Conservation (phyloP, 371 early-diverging fungal species). For the Catenaria anguillulae region DNA sequence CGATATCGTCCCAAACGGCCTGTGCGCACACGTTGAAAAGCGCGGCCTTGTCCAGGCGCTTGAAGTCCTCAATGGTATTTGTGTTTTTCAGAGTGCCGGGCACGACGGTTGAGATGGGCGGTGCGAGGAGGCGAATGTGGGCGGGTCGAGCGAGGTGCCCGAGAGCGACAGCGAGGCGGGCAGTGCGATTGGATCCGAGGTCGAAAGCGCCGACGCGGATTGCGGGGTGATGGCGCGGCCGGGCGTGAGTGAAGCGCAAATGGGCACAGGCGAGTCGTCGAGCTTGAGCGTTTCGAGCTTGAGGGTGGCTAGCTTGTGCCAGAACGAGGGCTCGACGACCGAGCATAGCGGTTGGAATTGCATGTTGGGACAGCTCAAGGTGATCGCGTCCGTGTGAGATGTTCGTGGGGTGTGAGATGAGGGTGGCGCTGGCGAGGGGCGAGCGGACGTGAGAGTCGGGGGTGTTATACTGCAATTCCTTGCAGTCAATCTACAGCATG, state of each 20-base stretch:
- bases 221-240: too few species aligned
- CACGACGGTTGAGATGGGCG: too few species aligned
- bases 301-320: slow-evolving; percentile 61
- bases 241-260: too few species aligned
- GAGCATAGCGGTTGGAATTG: slow-evolving; percentile 71
- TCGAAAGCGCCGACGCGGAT: slow-evolving; percentile 29
- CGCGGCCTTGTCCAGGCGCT: slow-evolving; percentile 50
- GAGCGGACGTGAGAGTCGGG: too few species aligned
- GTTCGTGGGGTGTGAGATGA: too few species aligned
- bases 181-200: too few species aligned
- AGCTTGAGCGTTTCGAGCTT: slow-evolving; percentile 68
- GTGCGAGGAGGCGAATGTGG: too few species aligned
- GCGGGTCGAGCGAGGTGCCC: slow-evolving; percentile 15
- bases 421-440: too few species aligned
- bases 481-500: too few species aligned
- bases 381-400: too few species aligned
- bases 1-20: slow-evolving; percentile 51
- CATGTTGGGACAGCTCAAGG: slow-evolving; percentile 16
- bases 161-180: not conserved
- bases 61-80: slow-evolving; percentile 85
- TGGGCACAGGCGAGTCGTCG: slow-evolving; percentile 39
- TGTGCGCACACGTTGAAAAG: slow-evolving; percentile 43
- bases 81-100: slow-evolving; percentile 56
- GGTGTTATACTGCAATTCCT: too few species aligned
- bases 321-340: slow-evolving; percentile 76